Conservation (phyloP, 176 grass and related monocot genomes). For the Poa annua region DNA sequence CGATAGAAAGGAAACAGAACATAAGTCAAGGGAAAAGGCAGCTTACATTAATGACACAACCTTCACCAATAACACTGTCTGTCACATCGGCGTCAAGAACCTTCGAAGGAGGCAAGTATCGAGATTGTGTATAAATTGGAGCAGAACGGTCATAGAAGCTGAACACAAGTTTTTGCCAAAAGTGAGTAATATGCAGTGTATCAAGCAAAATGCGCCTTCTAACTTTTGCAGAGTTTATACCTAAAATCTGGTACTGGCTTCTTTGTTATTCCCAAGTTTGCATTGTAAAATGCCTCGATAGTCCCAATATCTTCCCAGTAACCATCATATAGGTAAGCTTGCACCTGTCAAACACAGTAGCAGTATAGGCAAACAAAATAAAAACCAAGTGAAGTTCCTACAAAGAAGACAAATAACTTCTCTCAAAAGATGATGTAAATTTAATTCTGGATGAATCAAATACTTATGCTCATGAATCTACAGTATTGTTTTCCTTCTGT, state of each 20-base stretch:
- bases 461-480: background rate
- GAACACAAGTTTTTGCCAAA: conserved; percentile 39
- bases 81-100: conserved; percentile 88
- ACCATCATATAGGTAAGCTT: conserved; percentile 93
- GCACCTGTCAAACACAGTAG: conserved; percentile 64
- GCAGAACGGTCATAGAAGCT: conserved; percentile 94
- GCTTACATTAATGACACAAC: conserved; percentile 95
- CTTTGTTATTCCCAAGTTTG: conserved; percentile 95
- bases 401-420: background rate
- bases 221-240: conserved; percentile 42
- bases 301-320: conserved; percentile 99
- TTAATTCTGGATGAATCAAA: conserved; percentile 1
- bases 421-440: background rate
- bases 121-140: conserved; percentile 92
- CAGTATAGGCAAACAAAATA: conserved; percentile 36
- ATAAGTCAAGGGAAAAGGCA: conserved; percentile 27
- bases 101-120: conserved; percentile 94
- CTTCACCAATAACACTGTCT: conserved; percentile 97
- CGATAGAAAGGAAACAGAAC: background rate
- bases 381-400: background rate
- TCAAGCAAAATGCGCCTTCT: conserved; percentile 2
- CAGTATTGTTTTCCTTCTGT: background rate
- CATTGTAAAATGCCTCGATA: conserved; percentile 86
- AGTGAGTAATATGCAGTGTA: conserved; percentile 10
- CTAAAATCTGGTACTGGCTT: conserved; percentile 96